Evolutionary conservation across 768 basidiomycete species (phyloP), one percentile per base, ranked within the genome.

Genomic region (Termitomyces sp.): DNA sequence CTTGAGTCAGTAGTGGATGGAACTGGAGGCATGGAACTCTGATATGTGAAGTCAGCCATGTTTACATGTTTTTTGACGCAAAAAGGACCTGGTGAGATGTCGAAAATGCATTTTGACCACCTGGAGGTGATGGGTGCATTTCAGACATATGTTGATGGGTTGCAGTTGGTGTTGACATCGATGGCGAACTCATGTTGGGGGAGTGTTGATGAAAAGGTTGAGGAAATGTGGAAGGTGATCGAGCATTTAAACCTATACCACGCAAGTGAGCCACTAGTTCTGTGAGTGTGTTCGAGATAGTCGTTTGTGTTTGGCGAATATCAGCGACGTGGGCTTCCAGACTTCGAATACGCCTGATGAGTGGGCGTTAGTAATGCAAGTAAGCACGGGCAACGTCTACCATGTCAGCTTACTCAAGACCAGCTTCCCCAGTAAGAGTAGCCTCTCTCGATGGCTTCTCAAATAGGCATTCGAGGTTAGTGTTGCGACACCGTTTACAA

Each of bases 381-480:
- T 44, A 53, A 47, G 36, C 40, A n/a, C 49, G 27, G 12, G 51
- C 12, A 23, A 39, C 53, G 45, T 46, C 20, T 39, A 27, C 18
- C 11, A 29, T 18, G 16, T 56, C 50, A 56, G 76, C 90, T 70
- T 67, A 94, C 92, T 94, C 93, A 50, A 94, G 70, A 7, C 91
- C 92, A 16, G 91, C 92, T 70, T 94, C 92, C 42, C 91, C 90
- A 7, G 91, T 91, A 45, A 93, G 80, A 52, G 88, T 89, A 13
- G 90, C 88, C 67, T 94, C 92, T 62, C 86, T 80, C 12, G 85
- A 86, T 3, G 95, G 95, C 63, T 97, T 97, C 70, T 98, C 95
- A 67, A 98, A 96, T 32, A 97, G 78, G 73, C 95, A 98, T 39
- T 94, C 91, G 12, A 97, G 77, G 3, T 91, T 90, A 18, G 89